Percentiles rank a stretch among this genome's conserved stretches.
Evolutionary conservation across 345 rosid species (phyloP).

Genomic region (Populus pruinosa): DNA sequence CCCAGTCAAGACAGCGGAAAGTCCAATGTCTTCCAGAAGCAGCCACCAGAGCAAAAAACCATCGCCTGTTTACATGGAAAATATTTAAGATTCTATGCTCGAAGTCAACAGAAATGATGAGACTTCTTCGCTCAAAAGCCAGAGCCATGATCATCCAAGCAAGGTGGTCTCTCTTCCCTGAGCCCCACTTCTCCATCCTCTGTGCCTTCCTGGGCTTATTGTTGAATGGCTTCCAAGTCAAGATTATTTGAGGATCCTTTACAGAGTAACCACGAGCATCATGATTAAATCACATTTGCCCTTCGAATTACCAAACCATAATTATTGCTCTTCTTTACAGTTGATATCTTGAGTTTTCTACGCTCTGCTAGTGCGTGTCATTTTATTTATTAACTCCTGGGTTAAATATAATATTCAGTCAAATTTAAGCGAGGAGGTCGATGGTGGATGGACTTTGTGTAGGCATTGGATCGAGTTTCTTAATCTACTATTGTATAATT

Average conservation of each 20-base stretch:
- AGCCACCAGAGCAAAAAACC: background rate
- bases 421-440: too few relatives aligned
- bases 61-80: background rate
- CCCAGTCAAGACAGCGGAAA: slow-evolving; percentile 5
- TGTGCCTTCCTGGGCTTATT: background rate
- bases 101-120: slow-evolving; percentile 31
- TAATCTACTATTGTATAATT: too few relatives aligned
- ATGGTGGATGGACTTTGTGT: too few relatives aligned
- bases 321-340: background rate
- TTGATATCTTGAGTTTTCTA: too few relatives aligned
- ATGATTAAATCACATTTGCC: background rate
- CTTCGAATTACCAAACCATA: background rate
- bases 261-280: background rate
- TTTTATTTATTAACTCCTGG: too few relatives aligned
- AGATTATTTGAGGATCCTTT: background rate
- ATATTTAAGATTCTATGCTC: background rate
- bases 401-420: too few relatives aligned
- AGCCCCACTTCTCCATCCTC: background rate
- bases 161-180: too few relatives aligned
- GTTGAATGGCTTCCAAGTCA: too few relatives aligned
- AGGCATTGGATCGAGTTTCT: too few relatives aligned
- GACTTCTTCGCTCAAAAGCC: background rate
- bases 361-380: too few relatives aligned
- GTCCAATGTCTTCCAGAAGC: background rate
- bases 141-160: background rate